Conservation (phyloP, 2,329 filamentous ascomycete species). For the Teratosphaeria epicoccoides region DNA sequence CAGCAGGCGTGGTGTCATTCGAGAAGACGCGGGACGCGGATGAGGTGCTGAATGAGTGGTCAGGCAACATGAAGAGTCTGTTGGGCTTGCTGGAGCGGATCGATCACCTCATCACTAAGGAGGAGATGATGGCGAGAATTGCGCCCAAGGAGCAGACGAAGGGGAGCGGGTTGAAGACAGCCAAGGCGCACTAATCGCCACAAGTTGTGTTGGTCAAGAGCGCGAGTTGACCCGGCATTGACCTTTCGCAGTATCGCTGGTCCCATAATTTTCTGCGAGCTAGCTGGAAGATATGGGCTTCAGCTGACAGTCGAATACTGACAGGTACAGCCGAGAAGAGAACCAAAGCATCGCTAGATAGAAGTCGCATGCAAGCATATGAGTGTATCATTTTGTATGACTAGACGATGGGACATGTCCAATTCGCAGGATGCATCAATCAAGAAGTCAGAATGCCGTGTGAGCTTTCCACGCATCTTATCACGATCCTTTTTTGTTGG, state of each 20-base stretch:
- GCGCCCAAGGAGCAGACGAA: background rate
- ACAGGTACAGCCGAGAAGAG: background rate
- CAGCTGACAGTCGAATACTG: background rate
- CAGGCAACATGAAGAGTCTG: constrained; percentile 91
- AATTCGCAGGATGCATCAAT: too few species aligned
- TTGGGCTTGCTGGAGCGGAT: constrained; percentile 79
- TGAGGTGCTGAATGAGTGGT: constrained; percentile 97
- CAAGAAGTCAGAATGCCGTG: too few species aligned
- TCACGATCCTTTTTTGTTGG: too few species aligned
- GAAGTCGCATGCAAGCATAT: background rate
- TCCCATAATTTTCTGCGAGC: background rate
- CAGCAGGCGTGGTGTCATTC: constrained; percentile 84
- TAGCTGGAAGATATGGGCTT: background rate
- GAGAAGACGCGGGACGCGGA: constrained; percentile 91
- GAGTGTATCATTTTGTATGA: too few species aligned
- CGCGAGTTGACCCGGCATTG: too few species aligned
- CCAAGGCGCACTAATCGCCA: background rate
- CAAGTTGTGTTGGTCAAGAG: too few species aligned
- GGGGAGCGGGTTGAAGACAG: background rate
- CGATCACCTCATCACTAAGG: constrained; percentile 97
- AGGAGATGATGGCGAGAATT: constrained; percentile 99
- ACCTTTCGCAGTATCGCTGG: too few species aligned
- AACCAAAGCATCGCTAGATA: background rate
- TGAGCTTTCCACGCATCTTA: too few species aligned
- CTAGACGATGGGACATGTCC: too few species aligned